Conservation (phyloP, 1,284 basidiomycete species). For the Lignosus rhinocerotis region DNA sequence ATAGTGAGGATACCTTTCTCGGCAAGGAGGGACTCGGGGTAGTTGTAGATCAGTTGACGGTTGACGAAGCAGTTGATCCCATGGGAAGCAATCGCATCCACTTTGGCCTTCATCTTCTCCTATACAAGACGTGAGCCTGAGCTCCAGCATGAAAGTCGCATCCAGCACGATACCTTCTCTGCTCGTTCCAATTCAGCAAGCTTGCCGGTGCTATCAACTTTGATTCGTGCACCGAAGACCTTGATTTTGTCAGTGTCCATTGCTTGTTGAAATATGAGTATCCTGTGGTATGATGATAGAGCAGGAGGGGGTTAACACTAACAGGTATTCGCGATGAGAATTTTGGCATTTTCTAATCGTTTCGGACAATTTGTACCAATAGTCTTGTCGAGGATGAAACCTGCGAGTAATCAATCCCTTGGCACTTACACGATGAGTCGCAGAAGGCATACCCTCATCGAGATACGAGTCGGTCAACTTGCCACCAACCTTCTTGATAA, state of each 20-base stretch:
- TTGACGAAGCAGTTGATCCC: conserved; percentile 99
- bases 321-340: conserved; percentile 98
- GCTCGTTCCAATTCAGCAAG: conserved; percentile 97
- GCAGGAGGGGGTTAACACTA: conserved; percentile 32
- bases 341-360: conserved; percentile 92
- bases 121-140: conserved; percentile 30
- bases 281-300: neutral
- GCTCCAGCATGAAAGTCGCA: neutral
- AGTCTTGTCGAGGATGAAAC: conserved; percentile 97
- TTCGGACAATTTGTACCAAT: conserved; percentile 97
- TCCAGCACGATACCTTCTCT: conserved; percentile 61
- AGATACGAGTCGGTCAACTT: conserved; percentile 99
- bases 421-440: too few relatives aligned
- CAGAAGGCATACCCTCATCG: conserved; percentile 75
- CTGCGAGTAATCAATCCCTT: conserved; percentile 38
- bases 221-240: conserved; percentile 95
- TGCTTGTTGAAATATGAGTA: conserved; percentile 47
- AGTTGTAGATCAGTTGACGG: conserved; percentile 99
- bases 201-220: conserved; percentile 95
- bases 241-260: conserved; percentile 99
- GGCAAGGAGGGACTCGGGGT: conserved; percentile 92
- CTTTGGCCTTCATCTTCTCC: conserved; percentile 99
- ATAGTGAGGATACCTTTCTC: conserved; percentile 96
- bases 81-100: conserved; percentile 91
- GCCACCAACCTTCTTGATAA: conserved; percentile 99